A percentile compares a stretch with the other conserved stretches of the same genome.
Evolutionary conservation across 1,139 yeast species (phyloP).

Genomic region (Suhomyces maxii): DNA sequence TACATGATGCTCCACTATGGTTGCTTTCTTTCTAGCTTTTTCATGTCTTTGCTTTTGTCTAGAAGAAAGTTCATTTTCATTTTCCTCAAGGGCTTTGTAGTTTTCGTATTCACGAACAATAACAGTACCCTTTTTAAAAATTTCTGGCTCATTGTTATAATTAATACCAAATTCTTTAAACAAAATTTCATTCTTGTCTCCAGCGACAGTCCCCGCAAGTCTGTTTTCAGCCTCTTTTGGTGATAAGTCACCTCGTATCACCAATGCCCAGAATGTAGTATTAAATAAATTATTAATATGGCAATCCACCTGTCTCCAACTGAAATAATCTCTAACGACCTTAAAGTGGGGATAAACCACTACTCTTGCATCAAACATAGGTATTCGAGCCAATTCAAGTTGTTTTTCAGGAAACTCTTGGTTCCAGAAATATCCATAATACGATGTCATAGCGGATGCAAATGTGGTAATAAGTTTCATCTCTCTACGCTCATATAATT

Average conservation of each 20-base stretch:
- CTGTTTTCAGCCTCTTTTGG: slow-evolving; percentile 77
- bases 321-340: slow-evolving; percentile 72
- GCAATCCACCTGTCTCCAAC: slow-evolving; percentile 97
- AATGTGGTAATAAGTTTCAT: slow-evolving; percentile 76
- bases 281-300: slow-evolving; percentile 93
- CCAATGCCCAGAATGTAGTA: slow-evolving; percentile 89
- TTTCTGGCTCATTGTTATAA: slow-evolving; percentile 86
- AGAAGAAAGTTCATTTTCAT: slow-evolving; percentile 24
- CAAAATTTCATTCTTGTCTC: slow-evolving; percentile 85
- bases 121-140: slow-evolving; percentile 83
- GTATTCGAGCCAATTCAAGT: slow-evolving; percentile 48
- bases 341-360: slow-evolving; percentile 73
- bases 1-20: slow-evolving; percentile 47
- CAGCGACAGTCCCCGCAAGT: slow-evolving; percentile 71
- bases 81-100: slow-evolving; percentile 11
- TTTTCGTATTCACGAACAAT: slow-evolving; percentile 53
- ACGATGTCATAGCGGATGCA: slow-evolving; percentile 78
- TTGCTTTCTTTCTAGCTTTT: slow-evolving; percentile 51
- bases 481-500: slow-evolving; percentile 78
- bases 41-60: slow-evolving; percentile 53
- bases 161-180: slow-evolving; percentile 78
- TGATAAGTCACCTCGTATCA: slow-evolving; percentile 64
- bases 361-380: slow-evolving; percentile 90
- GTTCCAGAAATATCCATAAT: slow-evolving; percentile 69
- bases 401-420: slow-evolving; percentile 52